Conservation (phyloP, 805 yeast genomes). For the Ogataea neopini region DNA sequence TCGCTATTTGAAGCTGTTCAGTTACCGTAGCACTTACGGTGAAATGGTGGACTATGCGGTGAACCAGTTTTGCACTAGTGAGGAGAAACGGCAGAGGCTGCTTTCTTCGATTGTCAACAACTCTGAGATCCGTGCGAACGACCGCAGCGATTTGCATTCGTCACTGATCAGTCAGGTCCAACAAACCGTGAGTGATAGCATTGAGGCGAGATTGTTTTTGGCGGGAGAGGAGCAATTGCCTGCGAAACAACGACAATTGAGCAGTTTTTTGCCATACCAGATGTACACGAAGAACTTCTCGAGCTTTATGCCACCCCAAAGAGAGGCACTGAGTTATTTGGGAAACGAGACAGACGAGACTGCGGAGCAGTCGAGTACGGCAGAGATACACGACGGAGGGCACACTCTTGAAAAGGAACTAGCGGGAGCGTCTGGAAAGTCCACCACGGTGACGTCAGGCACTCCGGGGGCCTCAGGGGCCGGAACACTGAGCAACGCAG, state of each 20-base stretch:
- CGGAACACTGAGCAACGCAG: background rate
- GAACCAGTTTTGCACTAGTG: constrained; percentile 15
- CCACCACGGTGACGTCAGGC: too few relatives aligned
- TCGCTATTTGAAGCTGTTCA: constrained; percentile 36
- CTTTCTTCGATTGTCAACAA: background rate
- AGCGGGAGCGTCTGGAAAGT: too few relatives aligned
- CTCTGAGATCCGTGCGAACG: background rate
- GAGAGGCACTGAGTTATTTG: constrained; percentile 3
- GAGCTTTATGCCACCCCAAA: constrained; percentile 9
- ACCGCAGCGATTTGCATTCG: background rate
- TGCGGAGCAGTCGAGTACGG: background rate
- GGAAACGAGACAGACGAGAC: background rate
- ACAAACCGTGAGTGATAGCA: constrained; percentile 5
- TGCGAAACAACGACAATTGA: constrained; percentile 1
- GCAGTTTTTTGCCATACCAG: constrained; percentile 12
- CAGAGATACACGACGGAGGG: too few relatives aligned
- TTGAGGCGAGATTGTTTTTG: constrained; percentile 7
- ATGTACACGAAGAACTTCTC: constrained; percentile 12
- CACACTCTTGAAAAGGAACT: too few relatives aligned
- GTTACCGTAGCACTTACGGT: constrained; percentile 46
- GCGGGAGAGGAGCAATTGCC: constrained; percentile 6
- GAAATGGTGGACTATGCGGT: constrained; percentile 19
- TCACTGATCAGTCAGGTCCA: constrained; percentile 1
- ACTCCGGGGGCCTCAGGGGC: too few relatives aligned
- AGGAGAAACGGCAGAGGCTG: constrained; percentile 8